Evolutionary conservation across 305 asterid genomes (phyloP).

Genomic region (Fraxinus platypoda): DNA sequence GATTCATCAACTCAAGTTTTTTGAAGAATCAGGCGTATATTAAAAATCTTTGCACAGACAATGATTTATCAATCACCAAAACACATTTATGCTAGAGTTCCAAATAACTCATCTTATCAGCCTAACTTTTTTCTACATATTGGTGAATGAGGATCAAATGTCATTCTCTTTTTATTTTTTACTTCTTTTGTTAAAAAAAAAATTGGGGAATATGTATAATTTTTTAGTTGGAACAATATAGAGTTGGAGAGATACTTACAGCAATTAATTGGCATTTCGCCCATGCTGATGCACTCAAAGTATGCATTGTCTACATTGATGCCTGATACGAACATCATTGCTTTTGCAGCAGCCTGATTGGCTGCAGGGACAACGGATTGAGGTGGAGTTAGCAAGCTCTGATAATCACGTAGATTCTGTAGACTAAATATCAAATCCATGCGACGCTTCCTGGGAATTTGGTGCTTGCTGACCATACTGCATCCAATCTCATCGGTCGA

Average conservation of each 20-base stretch:
- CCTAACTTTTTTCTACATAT: neutral
- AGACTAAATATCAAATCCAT: constrained; percentile 69
- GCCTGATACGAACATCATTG: constrained; percentile 74
- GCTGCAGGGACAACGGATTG: constrained; percentile 66
- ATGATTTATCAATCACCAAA: neutral
- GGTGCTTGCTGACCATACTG: constrained; percentile 33
- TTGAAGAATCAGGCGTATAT: neutral
- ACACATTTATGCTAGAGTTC: neutral
- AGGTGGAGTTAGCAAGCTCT: constrained; percentile 83
- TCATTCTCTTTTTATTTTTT: neutral
- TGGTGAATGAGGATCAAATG: neutral
- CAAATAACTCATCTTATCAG: neutral
- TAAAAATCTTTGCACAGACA: neutral
- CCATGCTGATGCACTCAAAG: constrained; percentile 66
- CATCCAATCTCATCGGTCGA: constrained; percentile 34
- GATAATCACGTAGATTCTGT: constrained; percentile 68
- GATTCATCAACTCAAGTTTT: neutral
- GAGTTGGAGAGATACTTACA: constrained; percentile 47
- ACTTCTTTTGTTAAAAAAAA: neutral
- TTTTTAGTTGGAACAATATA: neutral
- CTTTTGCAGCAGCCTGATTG: constrained; percentile 93
- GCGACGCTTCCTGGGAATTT: constrained; percentile 48
- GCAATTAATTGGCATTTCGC: constrained; percentile 69
- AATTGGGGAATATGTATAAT: neutral
- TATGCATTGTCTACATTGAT: constrained; percentile 48